Evolutionary conservation across 306 rosid species (phyloP), one percentile per base, ranked within the genome.

Genomic region (Citrullus mucosospermus): DNA sequence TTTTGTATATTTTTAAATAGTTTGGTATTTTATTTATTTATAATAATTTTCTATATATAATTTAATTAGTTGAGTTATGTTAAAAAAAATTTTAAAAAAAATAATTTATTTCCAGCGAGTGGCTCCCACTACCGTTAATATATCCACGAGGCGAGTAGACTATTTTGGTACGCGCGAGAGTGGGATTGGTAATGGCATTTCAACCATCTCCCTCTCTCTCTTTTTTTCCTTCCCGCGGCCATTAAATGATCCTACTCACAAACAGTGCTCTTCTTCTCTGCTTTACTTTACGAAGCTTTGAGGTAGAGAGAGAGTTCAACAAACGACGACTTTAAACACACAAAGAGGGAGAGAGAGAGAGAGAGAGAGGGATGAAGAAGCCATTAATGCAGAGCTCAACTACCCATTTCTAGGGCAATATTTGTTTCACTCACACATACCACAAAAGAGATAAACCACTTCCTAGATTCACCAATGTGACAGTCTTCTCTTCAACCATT

Each of bases 341-440:
- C 41, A 69, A 46, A 59, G 65, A 25, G 46, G 38, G 63, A 62
- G 46, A 28, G 28, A 22, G 22, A 22, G 22, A 22, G 22, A 59
- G 65, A 25, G 46, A 66, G 63, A 62, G 46, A 28, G 32, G 30
- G 28, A 16, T 2, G 36, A 74, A 74, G 78, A 16, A 73, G 75
- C 78, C 88, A 88, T 89, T 86, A 90, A 92, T 92, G 93, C 82
- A 53, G 15, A 65, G 76, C 86, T 84, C 96, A 95, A 91, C 97
- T 5, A 91, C 96, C 87, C 10, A 58, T 74, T 68, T 71, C 58
- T 87, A 75, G 63, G 78, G 80, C 72, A 75, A 51, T 46, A 82
- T 65, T 67, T 73, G 43, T 15, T 12, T 78, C 50, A 53, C 79
- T 63, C 70, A 6, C 46, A 6, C 6, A 63, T 2, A 18, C 18